Evolutionary conservation across 1,139 yeast species (phyloP), one percentile per base, ranked within the genome.

Genomic region (Diutina pseudorugosa): DNA sequence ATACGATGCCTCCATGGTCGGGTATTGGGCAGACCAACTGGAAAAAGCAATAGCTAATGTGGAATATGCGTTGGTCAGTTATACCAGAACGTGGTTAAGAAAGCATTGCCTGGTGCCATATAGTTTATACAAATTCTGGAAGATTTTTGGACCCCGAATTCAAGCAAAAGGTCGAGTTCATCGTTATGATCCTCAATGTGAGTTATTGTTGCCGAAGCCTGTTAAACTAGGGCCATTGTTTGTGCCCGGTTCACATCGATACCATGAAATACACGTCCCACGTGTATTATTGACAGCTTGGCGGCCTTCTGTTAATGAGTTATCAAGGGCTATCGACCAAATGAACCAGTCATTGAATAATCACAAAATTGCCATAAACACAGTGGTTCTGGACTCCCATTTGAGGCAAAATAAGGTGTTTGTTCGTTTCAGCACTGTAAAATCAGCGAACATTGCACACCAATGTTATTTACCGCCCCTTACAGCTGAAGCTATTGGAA

Each of bases 381-480:
- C 12, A 56, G 61, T 3, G 69, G 12, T 30, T 9, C 36, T 11
- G 36, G 11, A 30, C 36, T 30, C 36, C 4, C 5, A 11, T 30
- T 11, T 12, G n/a, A 30, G 36, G 11, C 64, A 62, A 51, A 68
- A 73, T 50, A 78, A 78, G 52, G 76, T 75, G 0, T 80, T 85
- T 53, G 64, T 85, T 19, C 74, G 75, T 53, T 83, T 85, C 60
- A 65, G 70, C 11, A 67, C 72, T 3, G 73, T 74, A 33, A 57
- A 65, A 6, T 75, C 77, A 2, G 80, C 85, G 0, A 73, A 76
- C 52, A 68, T 80, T 4, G 78, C 83, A 1, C 76, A 74, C 53
- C 86, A 84, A 58, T 66, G 82, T 11, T 63, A 70, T 47, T 60
- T 64, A 6, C 72, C 76, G 77, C 1, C 64, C 62, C 36, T 65